Base-by-base conservation (phyloP, 1,139 yeast species). In the Kurtzmaniella quercitrusa region DNA sequence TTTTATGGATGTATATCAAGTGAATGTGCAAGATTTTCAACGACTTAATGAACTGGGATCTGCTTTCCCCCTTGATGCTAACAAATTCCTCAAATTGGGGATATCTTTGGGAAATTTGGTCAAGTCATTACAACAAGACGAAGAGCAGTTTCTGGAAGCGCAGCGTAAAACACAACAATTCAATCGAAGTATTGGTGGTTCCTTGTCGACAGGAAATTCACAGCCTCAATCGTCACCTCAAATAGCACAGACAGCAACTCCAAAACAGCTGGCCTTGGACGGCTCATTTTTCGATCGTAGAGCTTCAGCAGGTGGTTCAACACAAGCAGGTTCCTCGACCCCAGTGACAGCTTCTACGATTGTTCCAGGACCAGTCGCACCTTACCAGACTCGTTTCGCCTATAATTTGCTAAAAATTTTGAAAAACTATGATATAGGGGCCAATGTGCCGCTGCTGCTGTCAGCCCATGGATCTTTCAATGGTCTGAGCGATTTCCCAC, bases 51-150 rank as follows among this genome's bases (percentile, higher is more conserved):
- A 49, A 30, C 50, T 48, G 14, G 36, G 38, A 16, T 44, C 46
- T 6, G 56, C 54, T 42, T 62, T 65, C 47, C 73, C 72, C 19
- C 60, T 71, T 8, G 70, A 71, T 42, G 55, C 68, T 36, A 65
- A 54, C 49, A 69, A 70, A 48, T 56, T 72, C 33, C 54, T 72
- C 38, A 72, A 72, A 50, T 53, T 72, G 34, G 72, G 74, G 8
- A 71, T 72, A 20, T 69, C 75, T 33, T 57, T 72, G 23, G 78
- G 78, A 0, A 71, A 69, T 50, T 55, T 71, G 40, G 50, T 71
- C 36, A 69, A 67, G 46, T 56, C 72, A 12, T 57, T 65, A 36
- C 66, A 66, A 43, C 46, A 56, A 22, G 76, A 71, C 45, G 70
- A 68, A 47, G 72, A 68, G 33, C 49, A 53, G 42, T 55, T 55